Base-by-base conservation (phyloP, 192 early-diverging fungal genomes). In the Coemansia sp. region DNA sequence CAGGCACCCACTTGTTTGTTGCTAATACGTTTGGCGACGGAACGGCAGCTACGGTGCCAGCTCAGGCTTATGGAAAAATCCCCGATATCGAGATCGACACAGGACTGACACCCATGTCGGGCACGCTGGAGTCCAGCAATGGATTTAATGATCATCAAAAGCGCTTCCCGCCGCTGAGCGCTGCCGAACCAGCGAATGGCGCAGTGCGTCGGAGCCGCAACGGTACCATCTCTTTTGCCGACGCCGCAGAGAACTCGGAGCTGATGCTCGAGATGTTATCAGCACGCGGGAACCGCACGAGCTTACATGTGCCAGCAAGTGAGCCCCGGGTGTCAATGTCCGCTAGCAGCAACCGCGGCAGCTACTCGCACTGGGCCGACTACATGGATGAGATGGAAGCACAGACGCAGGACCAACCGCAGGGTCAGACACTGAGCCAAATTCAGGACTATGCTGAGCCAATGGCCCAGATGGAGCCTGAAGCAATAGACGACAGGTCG, bases 201-300 rank as follows among this genome's bases (percentile, higher is more conserved):
- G 29, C 48, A 17, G 45, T 25, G 29, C 59, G 45, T 25, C 43
- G 59, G 27, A 50, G 45, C 25, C 59, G 66, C 43, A 67, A 59
- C 22, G 73, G 73, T 19, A 69, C 73, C 4, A 69, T 75, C 23
- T 69, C 73, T 51, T 59, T 75, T 14, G 67, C 67, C 15, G 55
- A 55, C n/a, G 72, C 67, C 5, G 59, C 59, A 8, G 32, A 62
- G 19, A 65, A 47, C 43, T 65, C 63, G 10, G 63, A 53, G 22
- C 24, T 57, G 63, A 37, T 57, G 63, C 41, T 65, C 11, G 63
- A 65, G 39, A 8, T 47, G 15, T 29, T 65, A 24, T 35, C 60
- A 1, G 49, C 60, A 10, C 63, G 63, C 27, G 38, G 41, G 17
- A 35, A 41, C 29, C 53, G 53, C 41, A 37, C 17, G 19, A 48